These are phyloP conservation scores for Fusarium sp. DNA, from an alignment of 2,329 filamentous ascomycete genomes.

Conservation along the genomic window DNA sequence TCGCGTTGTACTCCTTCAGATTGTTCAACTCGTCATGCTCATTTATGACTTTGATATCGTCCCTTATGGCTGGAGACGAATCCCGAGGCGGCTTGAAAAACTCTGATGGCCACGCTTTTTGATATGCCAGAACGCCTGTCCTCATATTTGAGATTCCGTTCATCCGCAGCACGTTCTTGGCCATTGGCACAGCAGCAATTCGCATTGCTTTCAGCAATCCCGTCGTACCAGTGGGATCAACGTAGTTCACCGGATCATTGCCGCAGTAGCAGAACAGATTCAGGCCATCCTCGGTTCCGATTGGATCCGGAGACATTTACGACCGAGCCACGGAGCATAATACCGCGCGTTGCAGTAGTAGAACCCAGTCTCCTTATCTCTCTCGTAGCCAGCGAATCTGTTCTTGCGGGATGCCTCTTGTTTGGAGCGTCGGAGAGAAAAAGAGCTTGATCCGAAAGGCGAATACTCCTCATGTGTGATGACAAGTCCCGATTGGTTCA, in stretches of 20 bases:
- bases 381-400: rapidly evolving
- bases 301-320: background rate
- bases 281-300: background rate
- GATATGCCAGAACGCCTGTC: too few relatives aligned
- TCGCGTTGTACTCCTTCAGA: background rate
- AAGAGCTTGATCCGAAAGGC: rapidly evolving
- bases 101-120: background rate
- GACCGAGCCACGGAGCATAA: background rate
- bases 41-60: background rate
- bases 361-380: background rate
- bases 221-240: background rate
- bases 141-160: too few relatives aligned
- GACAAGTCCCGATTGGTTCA: background rate
- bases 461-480: background rate
- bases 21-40: rapidly evolving
- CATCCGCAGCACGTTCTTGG: too few relatives aligned
- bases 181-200: rapidly evolving
- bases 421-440: background rate
- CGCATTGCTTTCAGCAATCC: rapidly evolving
- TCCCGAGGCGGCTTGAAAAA: background rate
- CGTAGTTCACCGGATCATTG: background rate
- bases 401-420: background rate
- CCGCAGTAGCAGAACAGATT: background rate
- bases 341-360: background rate
- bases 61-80: background rate